Base-by-base conservation (phyloP, 2,329 filamentous ascomycete species). In the Aspergillus latus region DNA sequence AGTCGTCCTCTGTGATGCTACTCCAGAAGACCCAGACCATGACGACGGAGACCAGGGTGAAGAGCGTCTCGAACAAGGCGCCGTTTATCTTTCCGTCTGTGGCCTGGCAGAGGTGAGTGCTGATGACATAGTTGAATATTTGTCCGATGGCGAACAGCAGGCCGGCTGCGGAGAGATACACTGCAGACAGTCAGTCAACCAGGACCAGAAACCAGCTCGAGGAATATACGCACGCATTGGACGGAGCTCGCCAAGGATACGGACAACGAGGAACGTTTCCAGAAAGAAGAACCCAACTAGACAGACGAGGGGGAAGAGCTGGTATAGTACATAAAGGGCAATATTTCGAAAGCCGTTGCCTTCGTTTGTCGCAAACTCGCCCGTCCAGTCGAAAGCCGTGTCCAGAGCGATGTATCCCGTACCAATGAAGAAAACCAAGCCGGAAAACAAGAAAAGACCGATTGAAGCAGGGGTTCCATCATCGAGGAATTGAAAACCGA, bases 1-100 rank as follows among this genome's bases (percentile, higher is more conserved):
- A 99, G 78, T 97, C 93, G 68, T 99, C 94, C 76, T 99, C 94
- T 13, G 94, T 99, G 67, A 99, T 99, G 77, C 92, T 97, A 46
- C 92, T 96, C 94, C 94, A 99, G 80, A 99, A 99, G 56, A 90
- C 75, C 92, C 94, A 99, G 62, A 97, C 78, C 76, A 85, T 85
- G 15, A 90, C 81, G 4, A 99, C 91, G 0, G 92, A 82, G 10
- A 93, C 77, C 0, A 97, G 80, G 0, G 92, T 97, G 77, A 99
- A 97, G 5, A 97, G 78, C 0, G 92, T 96, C 74, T 97, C 85
- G 73, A 99, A 99, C 0, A 99, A 76, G 5, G 93, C 86, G 49
- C 94, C 94, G 70, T 99, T 93, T 69, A 99, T 95, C 73, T 89
- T 92, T 63, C 92, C 91, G 42, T 80, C 70, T 0, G 92, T 90